Conservation (phyloP, 2,329 filamentous ascomycete genomes). For the Pseudofabraea citricarpa region DNA sequence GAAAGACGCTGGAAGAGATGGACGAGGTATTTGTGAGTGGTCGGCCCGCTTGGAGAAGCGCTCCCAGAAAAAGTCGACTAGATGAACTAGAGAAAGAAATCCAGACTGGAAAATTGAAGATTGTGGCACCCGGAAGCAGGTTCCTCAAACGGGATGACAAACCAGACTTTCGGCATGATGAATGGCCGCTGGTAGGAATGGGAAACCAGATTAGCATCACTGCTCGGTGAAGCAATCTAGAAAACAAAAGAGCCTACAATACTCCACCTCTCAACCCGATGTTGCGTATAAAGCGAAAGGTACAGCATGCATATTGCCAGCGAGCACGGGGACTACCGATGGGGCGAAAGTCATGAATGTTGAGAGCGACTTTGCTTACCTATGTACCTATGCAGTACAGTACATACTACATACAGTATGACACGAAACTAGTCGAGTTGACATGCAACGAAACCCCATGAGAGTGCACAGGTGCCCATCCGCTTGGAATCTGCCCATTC, state of each 20-base stretch:
- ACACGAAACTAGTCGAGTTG: too few species aligned
- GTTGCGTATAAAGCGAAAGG: neutral
- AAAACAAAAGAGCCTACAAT: neutral
- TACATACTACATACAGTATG: too few species aligned
- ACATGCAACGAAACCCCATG: too few species aligned
- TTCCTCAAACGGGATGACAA: neutral
- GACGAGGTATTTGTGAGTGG: constrained; percentile 65
- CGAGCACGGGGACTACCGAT: too few species aligned
- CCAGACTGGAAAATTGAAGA: constrained; percentile 30
- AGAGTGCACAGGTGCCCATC: too few species aligned
- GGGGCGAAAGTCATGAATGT: too few species aligned
- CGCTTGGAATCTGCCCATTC: too few species aligned
- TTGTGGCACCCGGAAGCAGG: constrained; percentile 12
- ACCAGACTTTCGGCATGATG: neutral
- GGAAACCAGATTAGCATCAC: neutral
- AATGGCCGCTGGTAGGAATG: neutral
- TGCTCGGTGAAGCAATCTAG: neutral
- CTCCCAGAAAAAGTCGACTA: constrained; percentile 35
- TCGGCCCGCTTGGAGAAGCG: constrained; percentile 52
- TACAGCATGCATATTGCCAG: too few species aligned
- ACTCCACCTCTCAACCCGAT: neutral
- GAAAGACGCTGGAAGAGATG: constrained; percentile 73
- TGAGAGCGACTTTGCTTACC: too few species aligned
- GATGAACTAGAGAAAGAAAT: constrained; percentile 44
- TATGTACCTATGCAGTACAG: too few species aligned